A percentile compares a stretch with the other conserved stretches of the same genome.
phyloP scores from a whole-genome alignment of 2,329 filamentous ascomycete genomes.

The Amylocarpus encephaloides region DNA sequence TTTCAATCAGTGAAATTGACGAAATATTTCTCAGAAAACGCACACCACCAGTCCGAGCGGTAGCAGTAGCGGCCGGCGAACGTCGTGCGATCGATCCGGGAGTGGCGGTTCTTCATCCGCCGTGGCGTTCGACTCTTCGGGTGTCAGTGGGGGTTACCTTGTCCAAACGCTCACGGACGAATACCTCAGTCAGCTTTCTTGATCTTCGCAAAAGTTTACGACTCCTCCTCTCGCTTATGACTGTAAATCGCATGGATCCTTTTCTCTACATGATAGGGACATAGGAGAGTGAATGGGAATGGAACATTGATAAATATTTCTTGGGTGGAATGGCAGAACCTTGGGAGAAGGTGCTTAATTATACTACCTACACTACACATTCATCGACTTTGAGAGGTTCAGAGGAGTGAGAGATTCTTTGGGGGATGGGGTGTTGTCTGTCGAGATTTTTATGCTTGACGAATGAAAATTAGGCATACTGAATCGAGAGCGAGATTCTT shows the following conservation, averaged over 20 bases:
- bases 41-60: slow-evolving; percentile 12
- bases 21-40: slow-evolving; percentile 14
- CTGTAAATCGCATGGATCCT: too few species aligned
- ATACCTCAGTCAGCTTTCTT: slow-evolving; percentile 27
- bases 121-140: slow-evolving; percentile 12
- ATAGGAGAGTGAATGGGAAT: not conserved
- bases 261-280: not conserved
- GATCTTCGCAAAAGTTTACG: slow-evolving; percentile 4
- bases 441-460: slow-evolving; percentile 8
- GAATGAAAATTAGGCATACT: slow-evolving; percentile 7
- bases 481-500: too few species aligned
- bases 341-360: not conserved
- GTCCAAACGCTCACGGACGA: slow-evolving; percentile 23
- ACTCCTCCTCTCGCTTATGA: not conserved
- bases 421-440: too few species aligned
- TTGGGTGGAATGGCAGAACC: not conserved
- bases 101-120: slow-evolving; percentile 14
- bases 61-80: slow-evolving; percentile 5
- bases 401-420: not conserved
- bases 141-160: slow-evolving; percentile 10
- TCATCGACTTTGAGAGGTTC: not conserved
- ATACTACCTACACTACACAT: not conserved
- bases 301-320: not conserved
- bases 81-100: slow-evolving; percentile 10
- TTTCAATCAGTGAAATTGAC: slow-evolving; percentile 18